A percentile compares a stretch with the other conserved stretches of the same genome.
phyloP scores from a whole-genome alignment of 2,329 filamentous ascomycete species.

The Scedosporium dehoogii region DNA sequence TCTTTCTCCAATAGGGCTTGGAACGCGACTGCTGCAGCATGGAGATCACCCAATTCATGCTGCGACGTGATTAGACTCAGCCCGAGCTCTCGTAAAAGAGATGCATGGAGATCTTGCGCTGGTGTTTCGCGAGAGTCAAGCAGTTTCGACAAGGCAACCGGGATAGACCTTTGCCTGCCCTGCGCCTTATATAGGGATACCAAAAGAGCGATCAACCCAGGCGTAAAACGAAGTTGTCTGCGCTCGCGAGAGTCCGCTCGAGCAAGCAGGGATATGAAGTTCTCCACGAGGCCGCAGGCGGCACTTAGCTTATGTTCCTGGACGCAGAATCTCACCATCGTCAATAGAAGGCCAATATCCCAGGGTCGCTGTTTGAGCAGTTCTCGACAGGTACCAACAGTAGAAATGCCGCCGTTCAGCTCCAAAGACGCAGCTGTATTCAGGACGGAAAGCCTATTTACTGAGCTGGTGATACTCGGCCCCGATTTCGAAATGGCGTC shows the following conservation, averaged over 20 bases:
- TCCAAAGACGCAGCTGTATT: slow-evolving; percentile 7
- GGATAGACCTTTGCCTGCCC: slow-evolving; percentile 62
- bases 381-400: slow-evolving; percentile 5
- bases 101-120: slow-evolving; percentile 31
- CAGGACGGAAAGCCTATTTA: not conserved
- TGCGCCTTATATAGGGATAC: slow-evolving; percentile 71
- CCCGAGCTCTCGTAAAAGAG: slow-evolving; percentile 74
- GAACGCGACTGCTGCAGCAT: slow-evolving; percentile 70
- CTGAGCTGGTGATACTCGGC: not conserved
- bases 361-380: slow-evolving; percentile 6
- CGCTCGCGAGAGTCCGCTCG: slow-evolving; percentile 44
- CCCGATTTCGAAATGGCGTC: not conserved
- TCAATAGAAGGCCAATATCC: slow-evolving; percentile 70
- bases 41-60: slow-evolving; percentile 55
- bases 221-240: slow-evolving; percentile 66
- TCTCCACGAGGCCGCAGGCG: slow-evolving; percentile 65
- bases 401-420: slow-evolving; percentile 1
- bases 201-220: slow-evolving; percentile 71
- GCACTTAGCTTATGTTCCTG: slow-evolving; percentile 59
- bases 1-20: slow-evolving; percentile 57
- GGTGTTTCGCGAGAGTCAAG: slow-evolving; percentile 71
- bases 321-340: slow-evolving; percentile 73
- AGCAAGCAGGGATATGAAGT: slow-evolving; percentile 65
- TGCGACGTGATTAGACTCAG: slow-evolving; percentile 66
- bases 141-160: slow-evolving; percentile 66